A percentile compares a stretch with the other conserved stretches of the same genome.
Conservation (phyloP, 1,139 yeast species). For the Debaryomyces psychrophilus region DNA sequence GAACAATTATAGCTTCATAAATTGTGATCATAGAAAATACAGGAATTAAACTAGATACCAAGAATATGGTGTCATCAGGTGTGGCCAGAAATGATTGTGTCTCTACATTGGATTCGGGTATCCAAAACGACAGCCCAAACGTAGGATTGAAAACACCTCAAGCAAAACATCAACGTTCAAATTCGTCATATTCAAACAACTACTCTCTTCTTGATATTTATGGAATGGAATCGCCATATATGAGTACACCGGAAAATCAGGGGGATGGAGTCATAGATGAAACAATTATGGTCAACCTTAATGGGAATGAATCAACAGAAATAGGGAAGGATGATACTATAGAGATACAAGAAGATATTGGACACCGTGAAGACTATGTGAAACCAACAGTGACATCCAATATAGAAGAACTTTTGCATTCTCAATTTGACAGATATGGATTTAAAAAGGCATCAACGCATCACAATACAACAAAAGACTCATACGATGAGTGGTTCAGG, state of each 20-base stretch:
- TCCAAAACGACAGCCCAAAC: not conserved
- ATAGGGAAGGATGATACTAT: not conserved
- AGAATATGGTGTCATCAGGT: conserved; percentile 2
- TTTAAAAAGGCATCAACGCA: conserved; percentile 66
- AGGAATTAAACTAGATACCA: not conserved
- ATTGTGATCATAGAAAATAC: not conserved
- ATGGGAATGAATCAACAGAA: conserved; percentile 1
- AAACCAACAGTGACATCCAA: conserved; percentile 1
- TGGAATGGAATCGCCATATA: conserved; percentile 23
- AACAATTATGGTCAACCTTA: conserved; percentile 11
- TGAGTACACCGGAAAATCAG: conserved; percentile 9
- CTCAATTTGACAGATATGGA: conserved; percentile 77
- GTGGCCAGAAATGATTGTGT: not conserved
- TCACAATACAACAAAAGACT: conserved; percentile 48
- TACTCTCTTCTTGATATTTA: conserved; percentile 36
- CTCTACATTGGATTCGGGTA: not conserved
- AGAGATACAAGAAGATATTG: not conserved
- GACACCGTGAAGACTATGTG: conserved; percentile 1
- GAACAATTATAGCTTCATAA: not conserved
- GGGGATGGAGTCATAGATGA: conserved; percentile 8
- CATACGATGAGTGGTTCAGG: conserved; percentile 75
- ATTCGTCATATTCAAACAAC: conserved; percentile 39
- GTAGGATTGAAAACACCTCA: conserved; percentile 6
- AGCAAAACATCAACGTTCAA: conserved; percentile 28
- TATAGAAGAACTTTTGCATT: conserved; percentile 21